Evolutionary conservation across 306 rosid species (phyloP), one percentile per base, ranked within the genome.

Genomic region (Oemleria cerasiformis): DNA sequence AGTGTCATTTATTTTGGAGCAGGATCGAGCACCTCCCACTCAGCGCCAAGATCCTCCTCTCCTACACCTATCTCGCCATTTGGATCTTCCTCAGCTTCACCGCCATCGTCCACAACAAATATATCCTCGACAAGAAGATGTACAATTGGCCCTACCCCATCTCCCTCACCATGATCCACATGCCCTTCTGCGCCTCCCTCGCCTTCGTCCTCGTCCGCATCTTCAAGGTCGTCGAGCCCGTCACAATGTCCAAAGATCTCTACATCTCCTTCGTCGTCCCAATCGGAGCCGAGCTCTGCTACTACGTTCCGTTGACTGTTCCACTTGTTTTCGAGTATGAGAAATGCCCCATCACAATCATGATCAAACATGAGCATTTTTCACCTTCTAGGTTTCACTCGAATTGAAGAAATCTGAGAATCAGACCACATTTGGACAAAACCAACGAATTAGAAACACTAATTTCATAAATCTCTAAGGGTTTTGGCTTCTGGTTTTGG

Each of bases 111-210:
- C 89, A 89, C 96, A 92, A 92, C 96, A 92, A 92, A 72, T 92
- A 81, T 90, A 92, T 92, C 81, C 86, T 92, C 20, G 98, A 92
- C 92, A 88, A 84, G 86, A 92, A 92, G 90, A 85, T 92, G 92
- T 92, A 86, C 88, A 85, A 83, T 51, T 92, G 96, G 96, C 87
- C 98, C 0, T 92, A 74, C 68, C 98, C 98, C 0, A 89, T 92
- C 48, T 89, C 98, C 72, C 96, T 92, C 23, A 92, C 98, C 79
- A 89, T 92, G 94, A 92, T 92, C 81, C 98, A 92, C 83, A 92
- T 92, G 98, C 75, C 86, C 39, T 92, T 92, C 85, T 92, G 96
- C n/a, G 85, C 98, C 42, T 42, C 86, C 81, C 78, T 92, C 40
- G 98, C 98, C 16, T 55, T 89, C 65, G 38, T 89, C 62, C 80